Conservation (phyloP, 1,139 yeast species). For the Geotrichum armillariae region DNA sequence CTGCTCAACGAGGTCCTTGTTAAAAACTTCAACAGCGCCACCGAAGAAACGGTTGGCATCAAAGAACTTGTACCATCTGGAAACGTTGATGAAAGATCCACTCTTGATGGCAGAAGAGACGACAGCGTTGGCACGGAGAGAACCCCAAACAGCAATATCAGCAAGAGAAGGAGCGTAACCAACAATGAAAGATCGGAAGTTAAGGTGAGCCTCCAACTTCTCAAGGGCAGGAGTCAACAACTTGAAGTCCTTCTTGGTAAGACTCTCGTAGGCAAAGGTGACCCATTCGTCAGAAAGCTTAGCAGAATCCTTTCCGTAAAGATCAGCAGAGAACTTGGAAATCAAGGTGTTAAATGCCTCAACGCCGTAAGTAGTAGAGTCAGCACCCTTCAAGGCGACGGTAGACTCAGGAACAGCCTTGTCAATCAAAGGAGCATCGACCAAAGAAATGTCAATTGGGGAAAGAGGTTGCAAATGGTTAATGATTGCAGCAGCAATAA, state of each 20-base stretch:
- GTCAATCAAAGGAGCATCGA: slow-evolving; percentile 42
- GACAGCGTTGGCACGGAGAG: slow-evolving; percentile 85
- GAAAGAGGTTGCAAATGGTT: slow-evolving; percentile 52
- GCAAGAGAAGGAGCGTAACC: slow-evolving; percentile 70
- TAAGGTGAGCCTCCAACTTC: slow-evolving; percentile 76
- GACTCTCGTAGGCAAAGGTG: slow-evolving; percentile 64
- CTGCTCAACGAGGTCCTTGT: slow-evolving; percentile 68
- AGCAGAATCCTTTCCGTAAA: slow-evolving; percentile 32
- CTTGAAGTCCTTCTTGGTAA: slow-evolving; percentile 84
- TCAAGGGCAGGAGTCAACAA: slow-evolving; percentile 77
- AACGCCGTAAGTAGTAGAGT: slow-evolving; percentile 46
- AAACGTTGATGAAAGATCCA: slow-evolving; percentile 77
- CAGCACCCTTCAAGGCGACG: slow-evolving; percentile 50
- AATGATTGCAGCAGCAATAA: slow-evolving; percentile 75
- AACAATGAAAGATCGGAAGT: slow-evolving; percentile 76
- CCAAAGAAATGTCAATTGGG: slow-evolving; percentile 61
- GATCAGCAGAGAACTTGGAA: slow-evolving; percentile 39
- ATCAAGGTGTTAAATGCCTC: slow-evolving; percentile 50
- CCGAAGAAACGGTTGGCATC: slow-evolving; percentile 69
- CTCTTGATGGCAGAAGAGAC: slow-evolving; percentile 88
- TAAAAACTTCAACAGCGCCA: slow-evolving; percentile 63
- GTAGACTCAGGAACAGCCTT: slow-evolving; percentile 39
- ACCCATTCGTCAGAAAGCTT: slow-evolving; percentile 53
- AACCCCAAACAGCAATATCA: slow-evolving; percentile 93
- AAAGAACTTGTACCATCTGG: slow-evolving; percentile 89